A percentile compares a stretch with the other conserved stretches of the same genome.
Evolutionary conservation across 2,329 filamentous ascomycete species (phyloP).

Genomic region (Dendryphion nanum): DNA sequence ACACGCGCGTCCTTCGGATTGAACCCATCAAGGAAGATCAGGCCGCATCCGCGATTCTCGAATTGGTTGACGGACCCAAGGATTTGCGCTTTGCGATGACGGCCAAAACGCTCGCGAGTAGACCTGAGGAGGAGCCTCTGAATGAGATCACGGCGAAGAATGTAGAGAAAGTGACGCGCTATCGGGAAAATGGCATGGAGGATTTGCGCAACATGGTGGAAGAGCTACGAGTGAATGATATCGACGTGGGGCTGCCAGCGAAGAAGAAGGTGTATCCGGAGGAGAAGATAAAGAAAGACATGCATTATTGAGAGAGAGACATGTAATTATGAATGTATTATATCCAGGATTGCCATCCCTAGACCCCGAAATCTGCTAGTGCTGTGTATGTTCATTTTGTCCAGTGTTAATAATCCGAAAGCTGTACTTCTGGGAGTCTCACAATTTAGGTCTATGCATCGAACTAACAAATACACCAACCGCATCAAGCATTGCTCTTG

Average conservation of each 20-base stretch:
- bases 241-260: slow-evolving; percentile 26
- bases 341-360: too few species aligned
- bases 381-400: too few species aligned
- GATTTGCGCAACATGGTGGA: slow-evolving; percentile 63
- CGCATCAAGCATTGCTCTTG: neutral
- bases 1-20: slow-evolving; percentile 90
- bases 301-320: slow-evolving; percentile 19
- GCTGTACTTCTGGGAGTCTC: neutral
- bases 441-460: neutral
- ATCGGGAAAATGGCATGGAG: slow-evolving; percentile 63
- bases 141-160: slow-evolving; percentile 75
- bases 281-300: slow-evolving; percentile 20
- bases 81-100: slow-evolving; percentile 96
- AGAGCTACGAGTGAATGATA: slow-evolving; percentile 30
- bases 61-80: slow-evolving; percentile 89
- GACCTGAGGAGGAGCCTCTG: slow-evolving; percentile 54
- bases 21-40: slow-evolving; percentile 88
- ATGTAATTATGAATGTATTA: neutral
- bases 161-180: slow-evolving; percentile 78
- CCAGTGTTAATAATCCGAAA: neutral
- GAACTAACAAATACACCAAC: neutral
- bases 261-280: slow-evolving; percentile 33
- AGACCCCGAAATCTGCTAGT: too few species aligned
- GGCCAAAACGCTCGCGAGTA: slow-evolving; percentile 73
- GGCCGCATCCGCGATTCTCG: slow-evolving; percentile 84